Percentiles rank a stretch among this genome's conserved stretches.
These are phyloP conservation scores for Amphibolis antarctica DNA, from an alignment of 106 monocot species.

Conservation along the genomic window DNA sequence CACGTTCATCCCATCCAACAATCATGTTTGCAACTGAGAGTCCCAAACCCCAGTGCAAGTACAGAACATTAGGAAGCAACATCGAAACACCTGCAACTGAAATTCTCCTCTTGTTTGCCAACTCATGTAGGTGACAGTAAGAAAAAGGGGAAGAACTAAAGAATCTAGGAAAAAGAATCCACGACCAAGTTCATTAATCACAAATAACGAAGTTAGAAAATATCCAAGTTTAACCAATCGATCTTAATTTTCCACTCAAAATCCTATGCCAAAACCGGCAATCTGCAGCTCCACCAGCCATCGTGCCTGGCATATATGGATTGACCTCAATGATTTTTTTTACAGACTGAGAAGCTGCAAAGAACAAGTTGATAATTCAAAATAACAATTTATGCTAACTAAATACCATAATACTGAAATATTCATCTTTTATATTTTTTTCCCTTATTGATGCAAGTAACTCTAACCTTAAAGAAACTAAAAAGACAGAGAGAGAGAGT, in stretches of 20 bases:
- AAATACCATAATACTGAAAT: neutral
- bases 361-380: neutral
- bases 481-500: no score
- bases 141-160: neutral
- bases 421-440: neutral
- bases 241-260: conserved; percentile 41
- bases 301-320: conserved; percentile 87
- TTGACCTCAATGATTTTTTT: conserved; percentile 91
- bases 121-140: conserved; percentile 74
- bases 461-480: no score
- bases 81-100: conserved; percentile 85
- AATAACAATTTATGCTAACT: neutral
- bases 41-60: conserved; percentile 75
- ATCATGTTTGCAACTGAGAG: conserved; percentile 90
- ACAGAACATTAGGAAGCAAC: conserved; percentile 72
- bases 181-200: neutral
- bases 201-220: neutral
- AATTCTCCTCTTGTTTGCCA: conserved; percentile 86
- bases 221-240: neutral
- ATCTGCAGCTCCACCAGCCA: conserved; percentile 94
- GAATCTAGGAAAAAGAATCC: neutral
- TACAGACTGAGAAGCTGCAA: conserved; percentile 72
- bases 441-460: no score
- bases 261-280: conserved; percentile 93
- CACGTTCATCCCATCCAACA: conserved; percentile 94